These are phyloP conservation scores for Oldenlandia corymbosa DNA, from an alignment of 257 asterid genomes.

Conservation along the genomic window DNA sequence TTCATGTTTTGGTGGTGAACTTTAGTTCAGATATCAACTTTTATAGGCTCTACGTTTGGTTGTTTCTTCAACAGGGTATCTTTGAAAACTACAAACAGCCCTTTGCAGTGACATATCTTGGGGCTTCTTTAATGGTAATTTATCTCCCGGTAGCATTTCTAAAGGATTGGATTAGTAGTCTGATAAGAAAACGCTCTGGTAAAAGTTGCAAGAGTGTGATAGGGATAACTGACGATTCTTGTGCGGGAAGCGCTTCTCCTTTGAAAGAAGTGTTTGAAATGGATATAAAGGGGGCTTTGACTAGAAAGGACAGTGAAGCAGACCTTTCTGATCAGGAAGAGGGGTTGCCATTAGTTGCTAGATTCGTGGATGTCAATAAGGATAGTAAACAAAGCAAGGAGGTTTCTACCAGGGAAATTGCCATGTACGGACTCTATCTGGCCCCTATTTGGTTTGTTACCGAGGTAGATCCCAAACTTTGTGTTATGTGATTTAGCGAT, in stretches of 20 bases:
- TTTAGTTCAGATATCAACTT: too few species aligned
- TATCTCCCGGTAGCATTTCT: slow-evolving; percentile 85
- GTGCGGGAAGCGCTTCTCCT: slow-evolving; percentile 42
- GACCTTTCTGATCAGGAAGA: slow-evolving; percentile 57
- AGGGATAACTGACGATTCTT: slow-evolving; percentile 25
- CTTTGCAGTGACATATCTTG: slow-evolving; percentile 95
- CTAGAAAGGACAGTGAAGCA: slow-evolving; percentile 52
- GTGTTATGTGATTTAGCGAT: neutral
- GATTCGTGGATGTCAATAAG: slow-evolving; percentile 31
- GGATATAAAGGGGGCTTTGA: slow-evolving; percentile 56
- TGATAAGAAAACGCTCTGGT: slow-evolving; percentile 44
- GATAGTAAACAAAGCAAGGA: slow-evolving; percentile 40
- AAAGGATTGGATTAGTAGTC: slow-evolving; percentile 59
- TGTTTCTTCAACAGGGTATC: slow-evolving; percentile 57
- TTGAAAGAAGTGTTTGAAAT: slow-evolving; percentile 61
- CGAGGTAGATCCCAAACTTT: slow-evolving; percentile 47
- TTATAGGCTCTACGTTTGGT: neutral
- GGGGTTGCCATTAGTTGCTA: slow-evolving; percentile 58
- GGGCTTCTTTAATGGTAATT: slow-evolving; percentile 92
- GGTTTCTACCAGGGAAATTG: slow-evolving; percentile 70
- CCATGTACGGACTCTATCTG: slow-evolving; percentile 75
- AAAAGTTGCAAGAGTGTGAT: slow-evolving; percentile 30
- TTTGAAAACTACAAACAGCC: slow-evolving; percentile 93
- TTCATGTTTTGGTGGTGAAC: neutral
- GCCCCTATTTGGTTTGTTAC: slow-evolving; percentile 99